Conservation (phyloP, 768 basidiomycete genomes). For the Crucibulum laeve region DNA sequence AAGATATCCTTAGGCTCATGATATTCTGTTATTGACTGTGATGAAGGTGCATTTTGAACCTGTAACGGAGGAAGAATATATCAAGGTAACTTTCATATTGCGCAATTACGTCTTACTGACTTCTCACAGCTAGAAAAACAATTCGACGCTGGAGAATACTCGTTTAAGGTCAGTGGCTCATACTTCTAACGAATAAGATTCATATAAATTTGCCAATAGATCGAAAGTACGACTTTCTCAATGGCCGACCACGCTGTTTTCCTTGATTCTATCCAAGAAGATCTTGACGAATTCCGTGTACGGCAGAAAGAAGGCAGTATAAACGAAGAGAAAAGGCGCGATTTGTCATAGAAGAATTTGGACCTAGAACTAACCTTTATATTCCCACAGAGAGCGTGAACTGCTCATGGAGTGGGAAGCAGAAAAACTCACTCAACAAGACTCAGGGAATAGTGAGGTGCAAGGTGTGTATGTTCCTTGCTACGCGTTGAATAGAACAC, state of each 20-base stretch:
- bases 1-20: background rate
- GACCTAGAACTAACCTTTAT: background rate
- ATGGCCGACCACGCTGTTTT: slow-evolving; percentile 45
- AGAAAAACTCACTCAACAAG: slow-evolving; percentile 10
- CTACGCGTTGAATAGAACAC: background rate
- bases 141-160: slow-evolving; percentile 51
- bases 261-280: slow-evolving; percentile 31
- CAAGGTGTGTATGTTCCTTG: slow-evolving; percentile 2
- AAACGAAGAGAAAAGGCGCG: slow-evolving; percentile 37
- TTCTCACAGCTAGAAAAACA: slow-evolving; percentile 36
- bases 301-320: slow-evolving; percentile 30
- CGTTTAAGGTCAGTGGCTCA: slow-evolving; percentile 35
- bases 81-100: slow-evolving; percentile 30
- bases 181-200: slow-evolving; percentile 5
- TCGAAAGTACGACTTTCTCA: slow-evolving; percentile 49
- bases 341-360: background rate
- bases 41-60: slow-evolving; percentile 47
- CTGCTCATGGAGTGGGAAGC: slow-evolving; percentile 41
- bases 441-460: background rate
- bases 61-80: slow-evolving; percentile 42
- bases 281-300: slow-evolving; percentile 36
- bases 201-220: slow-evolving; percentile 18
- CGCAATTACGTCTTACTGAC: background rate
- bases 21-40: background rate
- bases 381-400: slow-evolving; percentile 29